phyloP scores from a whole-genome alignment of 441 rosid genomes.

The Cnidoscolus chayamansa region DNA sequence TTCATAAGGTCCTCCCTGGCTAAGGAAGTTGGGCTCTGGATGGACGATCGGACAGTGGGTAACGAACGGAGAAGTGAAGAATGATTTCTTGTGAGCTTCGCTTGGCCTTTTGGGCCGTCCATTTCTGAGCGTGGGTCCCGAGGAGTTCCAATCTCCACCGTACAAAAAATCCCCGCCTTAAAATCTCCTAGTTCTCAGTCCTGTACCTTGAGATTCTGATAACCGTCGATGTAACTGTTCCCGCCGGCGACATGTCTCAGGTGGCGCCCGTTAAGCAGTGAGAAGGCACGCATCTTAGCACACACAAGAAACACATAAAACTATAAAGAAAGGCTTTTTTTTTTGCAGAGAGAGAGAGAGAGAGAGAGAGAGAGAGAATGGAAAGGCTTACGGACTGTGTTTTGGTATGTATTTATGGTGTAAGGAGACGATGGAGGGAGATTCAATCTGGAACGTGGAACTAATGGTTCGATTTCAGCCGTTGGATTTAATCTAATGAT shows the following conservation, averaged over 20 bases:
- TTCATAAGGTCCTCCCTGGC: conserved; percentile 44
- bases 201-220: conserved; percentile 53
- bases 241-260: conserved; percentile 45
- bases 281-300: conserved; percentile 33
- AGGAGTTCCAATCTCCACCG: conserved; percentile 25
- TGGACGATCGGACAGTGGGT: conserved; percentile 76
- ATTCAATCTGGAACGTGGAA: conserved; percentile 42
- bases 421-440: conserved; percentile 23
- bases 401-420: conserved; percentile 37
- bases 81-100: conserved; percentile 66
- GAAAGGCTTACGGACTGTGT: conserved; percentile 27
- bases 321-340: not conserved
- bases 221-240: conserved; percentile 27
- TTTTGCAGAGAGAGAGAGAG: conserved; percentile 18
- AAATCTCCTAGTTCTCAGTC: conserved; percentile 25
- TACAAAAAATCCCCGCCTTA: conserved; percentile 1
- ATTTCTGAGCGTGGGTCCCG: conserved; percentile 28
- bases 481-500: conserved; percentile 43
- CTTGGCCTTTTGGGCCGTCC: conserved; percentile 62
- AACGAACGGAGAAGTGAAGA: conserved; percentile 84
- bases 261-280: conserved; percentile 33
- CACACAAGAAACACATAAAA: conserved; percentile 2
- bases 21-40: conserved; percentile 69
- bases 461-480: conserved; percentile 23
- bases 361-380: no score